A percentile compares a stretch with the other conserved stretches of the same genome.
phyloP scores from a whole-genome alignment of 1,284 basidiomycete species.

The Hymenochaete sp. region DNA sequence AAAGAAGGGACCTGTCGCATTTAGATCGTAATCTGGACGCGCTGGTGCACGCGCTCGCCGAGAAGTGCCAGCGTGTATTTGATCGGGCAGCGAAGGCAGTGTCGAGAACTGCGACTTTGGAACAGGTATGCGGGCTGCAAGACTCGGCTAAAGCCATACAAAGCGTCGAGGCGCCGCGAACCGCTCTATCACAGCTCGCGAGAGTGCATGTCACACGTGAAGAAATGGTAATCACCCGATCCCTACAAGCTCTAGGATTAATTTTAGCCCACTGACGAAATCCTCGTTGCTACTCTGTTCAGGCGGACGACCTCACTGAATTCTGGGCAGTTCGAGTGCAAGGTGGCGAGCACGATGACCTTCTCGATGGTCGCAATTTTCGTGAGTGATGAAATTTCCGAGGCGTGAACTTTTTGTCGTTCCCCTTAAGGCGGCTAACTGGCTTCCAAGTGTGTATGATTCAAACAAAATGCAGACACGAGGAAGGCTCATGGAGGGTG shows the following conservation, averaged over 20 bases:
- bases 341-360: constrained; percentile 11
- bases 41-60: constrained; percentile 53
- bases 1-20: constrained; percentile 41
- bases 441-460: constrained; percentile 41
- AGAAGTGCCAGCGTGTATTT: constrained; percentile 54
- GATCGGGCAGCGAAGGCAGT: constrained; percentile 52
- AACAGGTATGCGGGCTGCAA: constrained; percentile 24
- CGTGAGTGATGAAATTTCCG: constrained; percentile 12
- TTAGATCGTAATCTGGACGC: constrained; percentile 64
- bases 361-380: constrained; percentile 10
- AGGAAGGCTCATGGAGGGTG: constrained; percentile 29
- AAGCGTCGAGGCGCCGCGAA: constrained; percentile 1
- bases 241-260: constrained; percentile 11
- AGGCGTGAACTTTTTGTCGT: no score
- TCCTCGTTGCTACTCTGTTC: constrained; percentile 3
- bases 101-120: constrained; percentile 49
- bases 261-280: constrained; percentile 17
- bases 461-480: constrained; percentile 38
- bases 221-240: constrained; percentile 9
- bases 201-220: constrained; percentile 43
- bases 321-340: constrained; percentile 14
- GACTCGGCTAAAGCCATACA: constrained; percentile 20
- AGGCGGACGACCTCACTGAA: constrained; percentile 12
- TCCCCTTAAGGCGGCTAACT: constrained; percentile 1
- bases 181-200: constrained; percentile 10